Evolutionary conservation across 2,329 filamentous ascomycete genomes (phyloP), one percentile per base, ranked within the genome.

Genomic region (Endothia cerciana): DNA sequence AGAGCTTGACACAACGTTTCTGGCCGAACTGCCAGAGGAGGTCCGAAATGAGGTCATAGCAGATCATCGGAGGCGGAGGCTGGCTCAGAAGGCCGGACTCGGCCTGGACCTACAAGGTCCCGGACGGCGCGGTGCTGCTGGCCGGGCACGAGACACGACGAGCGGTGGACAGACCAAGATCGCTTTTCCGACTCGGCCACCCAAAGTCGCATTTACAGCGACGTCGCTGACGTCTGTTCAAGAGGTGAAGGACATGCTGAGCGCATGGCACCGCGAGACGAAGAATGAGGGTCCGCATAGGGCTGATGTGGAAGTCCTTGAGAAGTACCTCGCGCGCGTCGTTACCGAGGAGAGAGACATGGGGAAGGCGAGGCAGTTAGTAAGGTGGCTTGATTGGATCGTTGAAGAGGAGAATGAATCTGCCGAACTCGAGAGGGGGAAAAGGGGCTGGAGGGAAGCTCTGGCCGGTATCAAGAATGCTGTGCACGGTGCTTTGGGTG

Each of bases 311-410:
- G 84, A 83, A 49, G 88, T 94, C 45, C 81, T 98, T 67, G 86
- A 84, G 63, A 85, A 82, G 72, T 98, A 97, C 76, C 76, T 98
- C 38, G 81, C 75, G 5, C 85, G 84, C 33, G 92, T 98, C 0
- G 84, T 97, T 0, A 68, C 79, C 1, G 89, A 94, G 65, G 95
- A 98, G 76, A 82, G 85, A 65, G 89, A 97, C 74, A 83, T 97
- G 73, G 95, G 92, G 70, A 91, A 94, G 68, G 94, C 92, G 73
- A 93, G 97, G 76, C 95, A 95, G 13, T 91, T 94, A 0, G 91
- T 97, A 0, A 92, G 87, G 6, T 97, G 85, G 60, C 91, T 90
- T 59, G 80, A 81, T 51, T 81, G 85, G 72, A 45, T 66, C n/a
- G 69, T 89, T 25, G 80, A 89, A 7, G 83, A 85, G 56, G 82